Evolutionary conservation across 2,329 filamentous ascomycete genomes (phyloP), one percentile per base, ranked within the genome.

Genomic region (Ambrosiella beaveri): DNA sequence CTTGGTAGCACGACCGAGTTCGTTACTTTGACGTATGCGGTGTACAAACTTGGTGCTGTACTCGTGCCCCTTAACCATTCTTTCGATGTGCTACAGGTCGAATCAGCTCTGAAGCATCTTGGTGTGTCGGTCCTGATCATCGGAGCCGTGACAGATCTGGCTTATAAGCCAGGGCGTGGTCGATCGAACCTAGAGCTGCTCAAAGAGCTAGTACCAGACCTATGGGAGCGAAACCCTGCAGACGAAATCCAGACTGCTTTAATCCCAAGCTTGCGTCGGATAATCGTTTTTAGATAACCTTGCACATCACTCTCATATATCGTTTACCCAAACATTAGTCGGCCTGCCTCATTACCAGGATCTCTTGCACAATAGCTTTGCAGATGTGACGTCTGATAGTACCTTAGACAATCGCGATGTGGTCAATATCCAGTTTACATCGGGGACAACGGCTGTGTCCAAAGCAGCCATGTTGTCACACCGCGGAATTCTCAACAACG

Each of bases 391-490:
- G 17, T 76, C 77, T 0, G 73, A 76, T 57, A 58, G 68, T 27
- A 71, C 72, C 0, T 73, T 84, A 1, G 63, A 73, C 13, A 74
- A 81, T 0, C 68, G 79, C 61, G 91, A 97, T 55, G 81, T 85
- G 1, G 84, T 94, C 63, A 97, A 96, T 67, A 95, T 97, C 63
- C 91, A 97, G 69, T 97, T 97, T 72, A 98, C 93, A 0, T 91
- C 85, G 0, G 93, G 91, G n/a, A 97, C 93, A 0, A 97, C 93
- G 0, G 87, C 86, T 0, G 75, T 79, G 65, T 91, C 90, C 19
- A 97, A 97, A 71, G 93, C 93, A 0, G 91, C 91, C 1, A 94
- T 89, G 73, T 77, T 98, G 38, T 84, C 80, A 0, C 91, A 97
- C 71, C 78, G 76, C 2, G 84, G 79, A n/a, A 91, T 97, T 62